phyloP scores from a whole-genome alignment of 805 yeast species.

The Wickerhamiella qilinensis region DNA sequence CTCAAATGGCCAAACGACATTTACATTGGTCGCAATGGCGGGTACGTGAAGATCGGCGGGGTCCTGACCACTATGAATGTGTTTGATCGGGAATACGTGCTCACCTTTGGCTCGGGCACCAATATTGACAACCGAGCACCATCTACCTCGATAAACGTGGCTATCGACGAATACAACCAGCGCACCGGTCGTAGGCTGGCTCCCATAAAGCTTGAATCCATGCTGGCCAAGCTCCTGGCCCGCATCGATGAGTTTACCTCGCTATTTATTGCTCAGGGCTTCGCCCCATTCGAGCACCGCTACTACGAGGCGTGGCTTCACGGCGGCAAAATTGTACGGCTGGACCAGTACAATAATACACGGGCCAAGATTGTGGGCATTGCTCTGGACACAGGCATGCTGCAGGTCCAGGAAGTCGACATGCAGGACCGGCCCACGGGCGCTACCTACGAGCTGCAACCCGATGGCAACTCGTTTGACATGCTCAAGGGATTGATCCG shows the following conservation, averaged over 20 bases:
- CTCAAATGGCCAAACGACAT: slow-evolving; percentile 97
- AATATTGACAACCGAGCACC: slow-evolving; percentile 80
- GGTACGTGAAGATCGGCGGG: slow-evolving; percentile 66
- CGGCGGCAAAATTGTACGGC: slow-evolving; percentile 49
- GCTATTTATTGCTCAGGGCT: slow-evolving; percentile 45
- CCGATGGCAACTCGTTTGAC: slow-evolving; percentile 96
- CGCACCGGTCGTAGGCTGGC: slow-evolving; percentile 30
- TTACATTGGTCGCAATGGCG: slow-evolving; percentile 36
- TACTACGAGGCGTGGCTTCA: slow-evolving; percentile 87
- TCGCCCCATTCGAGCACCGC: slow-evolving; percentile 44
- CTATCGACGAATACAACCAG: slow-evolving; percentile 45
- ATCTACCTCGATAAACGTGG: slow-evolving; percentile 69
- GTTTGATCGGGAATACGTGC: slow-evolving; percentile 38
- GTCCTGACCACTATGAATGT: slow-evolving; percentile 67
- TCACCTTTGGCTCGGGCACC: slow-evolving; percentile 77
- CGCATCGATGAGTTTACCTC: slow-evolving; percentile 43
- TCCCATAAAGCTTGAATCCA: slow-evolving; percentile 28
- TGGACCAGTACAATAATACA: slow-evolving; percentile 36
- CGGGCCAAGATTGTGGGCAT: slow-evolving; percentile 66
- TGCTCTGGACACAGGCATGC: slow-evolving; percentile 67
- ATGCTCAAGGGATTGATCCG: slow-evolving; percentile 80
- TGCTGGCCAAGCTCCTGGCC: slow-evolving; percentile 54
- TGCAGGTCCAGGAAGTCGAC: slow-evolving; percentile 56
- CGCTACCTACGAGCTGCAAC: slow-evolving; percentile 55
- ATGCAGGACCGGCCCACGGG: slow-evolving; percentile 33